Evolutionary conservation across 2,329 filamentous ascomycete genomes (phyloP).

Genomic region (Pseudogymnoascus sp.): DNA sequence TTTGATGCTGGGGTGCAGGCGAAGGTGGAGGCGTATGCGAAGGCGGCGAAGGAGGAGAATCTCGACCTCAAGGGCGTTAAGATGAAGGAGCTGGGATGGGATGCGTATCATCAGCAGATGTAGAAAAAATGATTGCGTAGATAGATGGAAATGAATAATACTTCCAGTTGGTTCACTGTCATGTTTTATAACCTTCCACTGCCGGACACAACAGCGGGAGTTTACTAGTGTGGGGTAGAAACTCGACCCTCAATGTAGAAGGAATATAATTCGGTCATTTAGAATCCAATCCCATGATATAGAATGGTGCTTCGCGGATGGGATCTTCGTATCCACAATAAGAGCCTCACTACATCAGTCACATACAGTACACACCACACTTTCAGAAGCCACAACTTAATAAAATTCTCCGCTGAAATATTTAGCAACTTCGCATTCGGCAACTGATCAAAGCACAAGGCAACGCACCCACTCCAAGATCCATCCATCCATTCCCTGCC

Average conservation of each 20-base stretch:
- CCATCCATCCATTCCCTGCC: background rate
- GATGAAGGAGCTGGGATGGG: conserved; percentile 49
- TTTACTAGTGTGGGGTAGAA: background rate
- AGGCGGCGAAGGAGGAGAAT: conserved; percentile 49
- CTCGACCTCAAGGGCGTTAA: conserved; percentile 55
- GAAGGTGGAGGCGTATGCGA: conserved; percentile 54
- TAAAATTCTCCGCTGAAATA: background rate
- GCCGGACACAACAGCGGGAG: background rate
- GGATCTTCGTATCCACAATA: background rate
- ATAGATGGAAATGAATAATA: background rate
- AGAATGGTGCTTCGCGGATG: background rate
- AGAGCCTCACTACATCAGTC: background rate
- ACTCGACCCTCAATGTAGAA: background rate
- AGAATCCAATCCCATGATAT: background rate
- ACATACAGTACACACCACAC: background rate
- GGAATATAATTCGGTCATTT: background rate
- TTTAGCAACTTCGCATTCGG: background rate
- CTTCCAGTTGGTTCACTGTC: background rate
- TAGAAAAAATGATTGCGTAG: background rate
- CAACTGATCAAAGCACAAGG: background rate
- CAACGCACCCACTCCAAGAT: background rate
- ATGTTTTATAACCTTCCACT: background rate
- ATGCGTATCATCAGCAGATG: conserved; percentile 37
- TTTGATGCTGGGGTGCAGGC: conserved; percentile 48
- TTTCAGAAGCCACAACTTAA: background rate